A percentile compares a stretch with the other conserved stretches of the same genome.
Evolutionary conservation across 306 rosid species (phyloP).

Genomic region (Cucurbita moschata): DNA sequence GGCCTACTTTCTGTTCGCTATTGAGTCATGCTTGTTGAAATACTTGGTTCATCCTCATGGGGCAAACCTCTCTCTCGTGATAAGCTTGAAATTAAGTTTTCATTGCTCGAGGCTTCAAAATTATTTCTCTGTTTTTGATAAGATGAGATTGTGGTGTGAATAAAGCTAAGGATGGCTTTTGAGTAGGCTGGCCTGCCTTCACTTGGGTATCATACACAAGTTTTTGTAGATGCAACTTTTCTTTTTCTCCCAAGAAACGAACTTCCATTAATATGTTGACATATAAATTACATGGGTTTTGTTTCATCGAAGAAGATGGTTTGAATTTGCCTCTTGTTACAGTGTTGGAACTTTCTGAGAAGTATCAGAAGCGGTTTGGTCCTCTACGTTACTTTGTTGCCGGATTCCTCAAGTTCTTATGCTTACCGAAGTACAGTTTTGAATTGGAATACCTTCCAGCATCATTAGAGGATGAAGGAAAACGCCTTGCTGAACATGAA

Average conservation of each 20-base stretch:
- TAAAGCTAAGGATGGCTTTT: neutral
- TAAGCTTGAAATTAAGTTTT: neutral
- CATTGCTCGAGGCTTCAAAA: neutral
- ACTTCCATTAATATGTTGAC: neutral
- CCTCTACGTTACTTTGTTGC: conserved; percentile 96
- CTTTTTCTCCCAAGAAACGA: neutral
- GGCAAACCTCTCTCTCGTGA: neutral
- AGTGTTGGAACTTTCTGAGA: conserved; percentile 94
- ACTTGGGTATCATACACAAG: neutral
- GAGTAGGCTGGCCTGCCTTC: neutral
- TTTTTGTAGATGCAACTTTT: neutral
- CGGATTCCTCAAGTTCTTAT: conserved; percentile 84
- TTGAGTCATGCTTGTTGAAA: neutral
- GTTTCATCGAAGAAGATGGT: neutral
- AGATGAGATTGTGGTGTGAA: neutral
- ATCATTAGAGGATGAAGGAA: conserved; percentile 63
- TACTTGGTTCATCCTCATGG: neutral
- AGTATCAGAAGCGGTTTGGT: conserved; percentile 91
- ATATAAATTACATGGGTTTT: neutral
- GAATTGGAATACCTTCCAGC: conserved; percentile 95
- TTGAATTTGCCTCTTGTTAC: conserved; percentile 13
- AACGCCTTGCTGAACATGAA: conserved; percentile 40
- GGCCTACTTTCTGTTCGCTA: neutral
- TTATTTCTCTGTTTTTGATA: neutral
- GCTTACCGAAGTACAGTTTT: conserved; percentile 83